Conservation (phyloP, 345 rosid genomes). For the Gynandropsis gynandra region DNA sequence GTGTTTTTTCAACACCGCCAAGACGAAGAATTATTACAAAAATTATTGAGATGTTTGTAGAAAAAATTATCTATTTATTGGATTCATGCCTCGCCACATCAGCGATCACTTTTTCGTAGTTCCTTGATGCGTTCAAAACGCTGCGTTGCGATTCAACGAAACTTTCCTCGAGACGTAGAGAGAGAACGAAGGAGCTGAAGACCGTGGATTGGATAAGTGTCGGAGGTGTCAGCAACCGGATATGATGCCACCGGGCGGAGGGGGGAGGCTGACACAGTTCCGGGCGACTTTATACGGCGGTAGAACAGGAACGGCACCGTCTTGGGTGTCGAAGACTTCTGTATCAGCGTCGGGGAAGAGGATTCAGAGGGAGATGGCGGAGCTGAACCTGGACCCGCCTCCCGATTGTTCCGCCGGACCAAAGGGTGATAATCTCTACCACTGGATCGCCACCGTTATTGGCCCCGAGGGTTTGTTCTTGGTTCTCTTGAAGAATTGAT, state of each 20-base stretch:
- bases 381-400: slow-evolving; percentile 72
- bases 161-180: too few relatives aligned
- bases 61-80: too few relatives aligned
- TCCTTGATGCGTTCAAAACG: too few relatives aligned
- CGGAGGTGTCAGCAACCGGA: slow-evolving; percentile 15
- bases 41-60: too few relatives aligned
- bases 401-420: slow-evolving; percentile 88
- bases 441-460: slow-evolving; percentile 81
- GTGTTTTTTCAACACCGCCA: too few relatives aligned
- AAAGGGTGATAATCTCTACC: slow-evolving; percentile 81
- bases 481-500: slow-evolving; percentile 7
- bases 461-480: slow-evolving; percentile 62
- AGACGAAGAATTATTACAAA: too few relatives aligned
- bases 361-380: slow-evolving; percentile 81
- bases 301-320: slow-evolving; percentile 35
- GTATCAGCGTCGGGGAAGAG: slow-evolving; percentile 87
- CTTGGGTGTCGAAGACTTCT: slow-evolving; percentile 76
- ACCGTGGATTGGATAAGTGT: slow-evolving; percentile 21
- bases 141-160: too few relatives aligned
- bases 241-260: slow-evolving; percentile 32
- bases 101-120: too few relatives aligned
- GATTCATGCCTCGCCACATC: too few relatives aligned
- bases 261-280: slow-evolving; percentile 28
- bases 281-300: slow-evolving; percentile 33
- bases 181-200: slow-evolving; percentile 12